These are phyloP conservation scores for Silene conica DNA, from an alignment of 148 eudicot genomes.

Conservation along the genomic window DNA sequence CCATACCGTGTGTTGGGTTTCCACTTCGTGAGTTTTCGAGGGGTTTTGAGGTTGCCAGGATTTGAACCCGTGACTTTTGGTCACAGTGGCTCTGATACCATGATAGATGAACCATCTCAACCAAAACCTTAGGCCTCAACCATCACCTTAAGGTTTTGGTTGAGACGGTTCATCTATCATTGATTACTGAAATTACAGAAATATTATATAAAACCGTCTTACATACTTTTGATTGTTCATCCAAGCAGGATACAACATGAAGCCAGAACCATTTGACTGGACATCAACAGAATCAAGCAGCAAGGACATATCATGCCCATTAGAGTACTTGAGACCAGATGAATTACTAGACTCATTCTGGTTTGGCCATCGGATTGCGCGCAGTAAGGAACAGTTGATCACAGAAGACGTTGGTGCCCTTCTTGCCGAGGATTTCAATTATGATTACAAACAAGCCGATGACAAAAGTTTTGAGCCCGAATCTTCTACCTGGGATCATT, in stretches of 20 bases:
- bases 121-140: too few relatives aligned
- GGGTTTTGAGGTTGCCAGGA: too few relatives aligned
- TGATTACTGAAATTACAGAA: too few relatives aligned
- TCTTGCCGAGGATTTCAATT: conserved; percentile 49
- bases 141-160: too few relatives aligned
- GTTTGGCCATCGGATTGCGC: conserved; percentile 30
- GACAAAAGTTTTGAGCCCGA: conserved; percentile 23
- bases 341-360: conserved; percentile 50
- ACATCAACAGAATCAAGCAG: conserved; percentile 15
- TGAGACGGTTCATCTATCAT: too few relatives aligned
- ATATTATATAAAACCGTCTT: too few relatives aligned
- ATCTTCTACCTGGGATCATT: conserved; percentile 37
- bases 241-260: conserved; percentile 38
- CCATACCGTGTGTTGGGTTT: too few relatives aligned
- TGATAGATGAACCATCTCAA: too few relatives aligned
- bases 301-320: conserved; percentile 28
- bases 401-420: conserved; percentile 43
- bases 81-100: too few relatives aligned
- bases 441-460: conserved; percentile 33
- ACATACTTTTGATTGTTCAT: neutral
- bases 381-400: conserved; percentile 29
- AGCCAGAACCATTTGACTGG: conserved; percentile 37
- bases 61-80: too few relatives aligned
- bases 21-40: too few relatives aligned
- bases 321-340: conserved; percentile 55